phyloP scores from a whole-genome alignment of 1,284 basidiomycete species.

The Trametes pubescens region DNA sequence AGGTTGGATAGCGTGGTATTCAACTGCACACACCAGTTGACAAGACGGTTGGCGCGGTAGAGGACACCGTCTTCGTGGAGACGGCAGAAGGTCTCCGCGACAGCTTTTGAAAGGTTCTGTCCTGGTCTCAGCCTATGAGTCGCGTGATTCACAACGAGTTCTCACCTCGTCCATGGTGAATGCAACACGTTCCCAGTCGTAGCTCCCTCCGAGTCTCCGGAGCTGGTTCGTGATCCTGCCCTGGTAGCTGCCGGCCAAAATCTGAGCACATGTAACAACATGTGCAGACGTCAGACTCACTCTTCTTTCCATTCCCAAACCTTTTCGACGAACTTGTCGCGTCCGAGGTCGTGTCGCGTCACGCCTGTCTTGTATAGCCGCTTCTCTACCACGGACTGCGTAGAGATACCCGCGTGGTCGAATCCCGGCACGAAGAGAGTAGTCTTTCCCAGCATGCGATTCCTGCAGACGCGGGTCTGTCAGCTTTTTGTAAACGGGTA shows the following conservation, averaged over 20 bases:
- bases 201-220: conserved; percentile 90
- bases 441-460: conserved; percentile 95
- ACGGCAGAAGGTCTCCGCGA: conserved; percentile 91
- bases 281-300: conserved; percentile 52
- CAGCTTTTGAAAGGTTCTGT: conserved; percentile 84
- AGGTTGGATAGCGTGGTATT: conserved; percentile 98
- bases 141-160: background rate
- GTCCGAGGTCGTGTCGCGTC: conserved; percentile 93
- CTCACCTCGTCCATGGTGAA: conserved; percentile 95
- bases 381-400: conserved; percentile 98
- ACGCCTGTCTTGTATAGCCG: conserved; percentile 87
- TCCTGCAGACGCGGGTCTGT: conserved; percentile 59
- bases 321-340: conserved; percentile 91
- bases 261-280: conserved; percentile 18
- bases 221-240: conserved; percentile 91
- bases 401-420: conserved; percentile 99
- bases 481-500: background rate
- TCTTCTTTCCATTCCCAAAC: conserved; percentile 99
- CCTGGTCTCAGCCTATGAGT: background rate
- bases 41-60: conserved; percentile 96
- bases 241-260: conserved; percentile 78
- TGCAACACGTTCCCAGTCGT: conserved; percentile 93
- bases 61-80: conserved; percentile 94
- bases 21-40: conserved; percentile 98
- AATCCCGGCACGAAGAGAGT: conserved; percentile 94